Evolutionary conservation across 169 alveolate genomes (phyloP), one percentile per base, ranked within the genome.

Genomic region (Haemoproteus tartakovskyi): DNA sequence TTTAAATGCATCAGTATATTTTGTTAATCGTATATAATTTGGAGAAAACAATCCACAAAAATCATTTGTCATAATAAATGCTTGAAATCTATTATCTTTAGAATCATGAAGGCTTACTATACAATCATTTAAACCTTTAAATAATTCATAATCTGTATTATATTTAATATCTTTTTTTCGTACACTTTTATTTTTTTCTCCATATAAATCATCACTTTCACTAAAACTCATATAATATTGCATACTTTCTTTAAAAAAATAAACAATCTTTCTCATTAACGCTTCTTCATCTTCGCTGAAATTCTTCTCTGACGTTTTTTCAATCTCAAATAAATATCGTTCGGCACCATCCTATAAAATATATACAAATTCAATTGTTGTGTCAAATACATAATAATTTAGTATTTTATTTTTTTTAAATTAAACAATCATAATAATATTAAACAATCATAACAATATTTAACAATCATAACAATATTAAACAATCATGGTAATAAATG

Each of bases 41-140:
- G 82, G 82, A 11, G 82, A 54, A 57, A 67, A 67, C 4, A 67
- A 12, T 1, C 82, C 82, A 52, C 82, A 52, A 18, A 67, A 67
- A 0, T 67, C 82, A 27, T 22, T 67, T 0, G 82, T 67, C 82
- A 67, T 67, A 30, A 67, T 67, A n/a, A 67, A 46, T 0, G 82
- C 82, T 26, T 67, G 82, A 41, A 54, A 46, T 14, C 43, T 67
- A 33, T 51, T 37, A 27, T 24, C 47, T 38, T 56, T 67, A 2
- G 82, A 51, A 46, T 67, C 82, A 8, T 67, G 82, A 22, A 67
- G 40, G 14, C 56, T 67, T 0, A 67, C 50, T 24, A 67, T 67
- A 16, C 82, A 67, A 54, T 67, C 82, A 52, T 57, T 67, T 52
- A 67, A 21, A 8, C 82, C 56, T 67, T 67, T 67, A 22, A 67